phyloP scores from a whole-genome alignment of 139 green algal species.

The Zygnema cylindricum region DNA sequence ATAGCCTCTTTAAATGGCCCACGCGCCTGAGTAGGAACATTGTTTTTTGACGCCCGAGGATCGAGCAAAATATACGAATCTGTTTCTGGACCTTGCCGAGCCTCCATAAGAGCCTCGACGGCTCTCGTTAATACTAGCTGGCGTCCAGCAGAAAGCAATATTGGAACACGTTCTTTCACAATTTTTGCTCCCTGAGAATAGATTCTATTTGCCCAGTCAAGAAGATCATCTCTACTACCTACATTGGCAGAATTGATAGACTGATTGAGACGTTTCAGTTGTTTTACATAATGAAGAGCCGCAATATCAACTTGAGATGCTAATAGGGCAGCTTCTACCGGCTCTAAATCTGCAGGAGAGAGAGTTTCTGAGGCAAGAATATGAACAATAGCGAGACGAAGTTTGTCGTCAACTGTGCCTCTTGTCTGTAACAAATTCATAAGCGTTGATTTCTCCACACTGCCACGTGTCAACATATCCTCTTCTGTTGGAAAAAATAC shows the following conservation, averaged over 20 bases:
- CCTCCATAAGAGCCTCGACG: constrained; percentile 91
- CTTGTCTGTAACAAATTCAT: constrained; percentile 10
- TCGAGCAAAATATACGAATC: constrained; percentile 88
- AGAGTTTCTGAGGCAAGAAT: constrained; percentile 74
- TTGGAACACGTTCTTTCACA: constrained; percentile 93
- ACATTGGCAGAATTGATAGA: constrained; percentile 62
- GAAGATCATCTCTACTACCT: constrained; percentile 67
- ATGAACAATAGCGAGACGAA: constrained; percentile 88
- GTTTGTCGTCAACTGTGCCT: constrained; percentile 82
- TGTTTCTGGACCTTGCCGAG: constrained; percentile 35
- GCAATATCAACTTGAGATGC: constrained; percentile 74
- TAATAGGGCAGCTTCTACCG: constrained; percentile 69
- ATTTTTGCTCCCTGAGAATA: constrained; percentile 70
- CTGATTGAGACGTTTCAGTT: constrained; percentile 87
- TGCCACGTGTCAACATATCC: constrained; percentile 81
- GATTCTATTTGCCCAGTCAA: constrained; percentile 92
- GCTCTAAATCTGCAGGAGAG: constrained; percentile 55
- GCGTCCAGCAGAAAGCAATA: constrained; percentile 76
- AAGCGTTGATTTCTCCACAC: constrained; percentile 30
- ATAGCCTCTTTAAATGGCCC: constrained; percentile 82
- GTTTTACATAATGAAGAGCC: constrained; percentile 86
- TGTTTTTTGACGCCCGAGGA: constrained; percentile 72
- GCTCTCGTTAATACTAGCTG: constrained; percentile 81
- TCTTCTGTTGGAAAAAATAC: constrained; percentile 84
- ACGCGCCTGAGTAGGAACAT: constrained; percentile 51